A percentile compares a stretch with the other conserved stretches of the same genome.
Conservation (phyloP, 2,329 filamentous ascomycete genomes). For the Mollisiaceae sp. region DNA sequence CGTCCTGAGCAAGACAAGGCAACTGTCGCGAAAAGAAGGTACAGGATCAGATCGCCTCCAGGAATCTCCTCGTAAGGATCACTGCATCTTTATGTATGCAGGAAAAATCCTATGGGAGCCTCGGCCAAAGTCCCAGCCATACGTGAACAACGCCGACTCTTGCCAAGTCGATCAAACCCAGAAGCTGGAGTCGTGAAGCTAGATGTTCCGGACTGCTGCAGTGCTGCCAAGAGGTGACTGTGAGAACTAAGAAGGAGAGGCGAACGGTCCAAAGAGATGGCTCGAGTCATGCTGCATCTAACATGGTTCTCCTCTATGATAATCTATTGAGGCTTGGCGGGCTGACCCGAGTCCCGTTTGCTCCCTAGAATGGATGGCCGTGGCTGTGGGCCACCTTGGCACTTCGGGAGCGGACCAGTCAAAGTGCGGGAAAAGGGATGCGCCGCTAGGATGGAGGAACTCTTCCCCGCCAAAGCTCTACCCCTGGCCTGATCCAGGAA, state of each 20-base stretch:
- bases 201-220: neutral
- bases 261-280: neutral
- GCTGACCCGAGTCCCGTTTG: neutral
- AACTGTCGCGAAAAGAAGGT: conserved; percentile 11
- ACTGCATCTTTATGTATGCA: conserved; percentile 18
- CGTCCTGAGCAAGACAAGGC: conserved; percentile 1
- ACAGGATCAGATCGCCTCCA: conserved; percentile 6
- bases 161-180: neutral
- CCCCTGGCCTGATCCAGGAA: conserved; percentile 14
- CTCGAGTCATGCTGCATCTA: neutral
- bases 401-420: neutral
- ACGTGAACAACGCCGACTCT: neutral
- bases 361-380: neutral
- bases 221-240: neutral
- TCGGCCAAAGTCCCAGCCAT: neutral
- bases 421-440: conserved; percentile 2
- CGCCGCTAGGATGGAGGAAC: neutral
- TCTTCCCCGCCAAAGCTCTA: conserved; percentile 10
- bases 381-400: neutral
- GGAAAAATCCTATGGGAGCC: neutral
- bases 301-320: conserved; percentile 11
- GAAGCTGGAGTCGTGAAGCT: neutral
- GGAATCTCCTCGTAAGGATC: neutral
- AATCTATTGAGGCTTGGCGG: conserved; percentile 13
- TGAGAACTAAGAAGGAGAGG: neutral